phyloP scores from a whole-genome alignment of 345 rosid species.

The Citrus medica region DNA sequence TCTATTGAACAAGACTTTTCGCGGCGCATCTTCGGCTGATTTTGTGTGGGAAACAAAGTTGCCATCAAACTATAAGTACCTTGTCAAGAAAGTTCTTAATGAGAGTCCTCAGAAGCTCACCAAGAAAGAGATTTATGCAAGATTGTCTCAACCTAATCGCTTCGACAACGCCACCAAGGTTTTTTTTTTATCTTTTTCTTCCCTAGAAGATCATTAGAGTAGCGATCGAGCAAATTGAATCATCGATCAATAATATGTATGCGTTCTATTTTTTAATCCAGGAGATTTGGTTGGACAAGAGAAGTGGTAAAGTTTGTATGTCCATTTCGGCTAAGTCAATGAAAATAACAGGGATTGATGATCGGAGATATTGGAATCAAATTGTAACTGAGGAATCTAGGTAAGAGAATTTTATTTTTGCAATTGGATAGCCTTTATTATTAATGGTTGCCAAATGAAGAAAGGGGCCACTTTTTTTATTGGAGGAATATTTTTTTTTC shows the following conservation, averaged over 20 bases:
- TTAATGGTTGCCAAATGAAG: not conserved
- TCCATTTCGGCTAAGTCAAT: slow-evolving; percentile 69
- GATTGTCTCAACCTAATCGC: slow-evolving; percentile 51
- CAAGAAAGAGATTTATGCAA: slow-evolving; percentile 66
- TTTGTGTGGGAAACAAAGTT: slow-evolving; percentile 82
- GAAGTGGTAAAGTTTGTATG: slow-evolving; percentile 63
- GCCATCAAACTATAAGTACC: slow-evolving; percentile 66
- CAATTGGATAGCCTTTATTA: not conserved
- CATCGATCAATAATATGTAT: not conserved
- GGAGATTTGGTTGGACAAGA: slow-evolving; percentile 83
- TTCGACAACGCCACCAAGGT: slow-evolving; percentile 80
- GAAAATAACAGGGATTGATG: slow-evolving; percentile 85
- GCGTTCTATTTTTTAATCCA: slow-evolving; percentile 11
- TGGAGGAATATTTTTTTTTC: not conserved
- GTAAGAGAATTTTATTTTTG: slow-evolving; percentile 20
- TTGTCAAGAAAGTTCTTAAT: slow-evolving; percentile 45
- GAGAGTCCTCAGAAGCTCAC: slow-evolving; percentile 22
- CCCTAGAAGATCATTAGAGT: too few species aligned
- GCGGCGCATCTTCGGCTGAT: slow-evolving; percentile 65
- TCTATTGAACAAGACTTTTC: slow-evolving; percentile 51
- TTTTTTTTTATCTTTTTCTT: not conserved
- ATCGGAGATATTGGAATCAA: slow-evolving; percentile 86
- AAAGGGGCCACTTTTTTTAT: not conserved
- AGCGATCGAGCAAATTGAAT: too few species aligned
- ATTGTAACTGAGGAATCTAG: slow-evolving; percentile 83